Conservation (phyloP, 2,329 filamentous ascomycete species). For the Penicillium sp. region DNA sequence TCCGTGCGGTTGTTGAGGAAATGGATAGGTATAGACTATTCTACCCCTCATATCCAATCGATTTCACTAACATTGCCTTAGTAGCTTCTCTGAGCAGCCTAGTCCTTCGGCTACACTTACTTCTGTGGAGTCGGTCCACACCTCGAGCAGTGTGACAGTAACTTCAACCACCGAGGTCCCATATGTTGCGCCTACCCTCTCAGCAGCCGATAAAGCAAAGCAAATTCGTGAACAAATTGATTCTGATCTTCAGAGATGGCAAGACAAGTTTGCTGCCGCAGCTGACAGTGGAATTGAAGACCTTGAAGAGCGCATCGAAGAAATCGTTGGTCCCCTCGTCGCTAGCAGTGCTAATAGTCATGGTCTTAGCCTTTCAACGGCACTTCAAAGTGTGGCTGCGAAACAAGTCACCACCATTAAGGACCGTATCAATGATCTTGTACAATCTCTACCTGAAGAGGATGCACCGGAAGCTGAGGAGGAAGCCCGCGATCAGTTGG, state of each 20-base stretch:
- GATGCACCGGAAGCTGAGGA: constrained; percentile 55
- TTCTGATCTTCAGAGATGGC: constrained; percentile 80
- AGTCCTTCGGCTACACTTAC: constrained; percentile 23
- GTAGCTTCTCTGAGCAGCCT: constrained; percentile 22
- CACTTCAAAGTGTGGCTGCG: constrained; percentile 68
- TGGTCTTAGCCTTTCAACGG: constrained; percentile 56
- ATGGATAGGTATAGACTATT: constrained; percentile 44
- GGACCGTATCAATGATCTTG: constrained; percentile 60
- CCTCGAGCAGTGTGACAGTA: constrained; percentile 20
- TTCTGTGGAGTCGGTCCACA: constrained; percentile 15
- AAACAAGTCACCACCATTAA: constrained; percentile 67
- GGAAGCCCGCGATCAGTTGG: constrained; percentile 53
- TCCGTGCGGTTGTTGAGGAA: constrained; percentile 60
- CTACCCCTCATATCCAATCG: not conserved
- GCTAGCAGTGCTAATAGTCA: constrained; percentile 59
- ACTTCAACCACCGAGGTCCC: constrained; percentile 29
- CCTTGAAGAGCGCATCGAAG: constrained; percentile 60
- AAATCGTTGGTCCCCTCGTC: constrained; percentile 73
- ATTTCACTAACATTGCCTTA: not conserved
- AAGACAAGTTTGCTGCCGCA: constrained; percentile 81
- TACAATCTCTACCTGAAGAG: constrained; percentile 58
- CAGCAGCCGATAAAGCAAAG: constrained; percentile 45
- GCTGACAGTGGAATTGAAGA: constrained; percentile 80
- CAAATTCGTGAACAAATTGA: constrained; percentile 64
- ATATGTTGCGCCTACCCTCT: constrained; percentile 37